Evolutionary conservation across 192 early-diverging fungal species (phyloP).

Genomic region (Gigaspora rosea): DNA sequence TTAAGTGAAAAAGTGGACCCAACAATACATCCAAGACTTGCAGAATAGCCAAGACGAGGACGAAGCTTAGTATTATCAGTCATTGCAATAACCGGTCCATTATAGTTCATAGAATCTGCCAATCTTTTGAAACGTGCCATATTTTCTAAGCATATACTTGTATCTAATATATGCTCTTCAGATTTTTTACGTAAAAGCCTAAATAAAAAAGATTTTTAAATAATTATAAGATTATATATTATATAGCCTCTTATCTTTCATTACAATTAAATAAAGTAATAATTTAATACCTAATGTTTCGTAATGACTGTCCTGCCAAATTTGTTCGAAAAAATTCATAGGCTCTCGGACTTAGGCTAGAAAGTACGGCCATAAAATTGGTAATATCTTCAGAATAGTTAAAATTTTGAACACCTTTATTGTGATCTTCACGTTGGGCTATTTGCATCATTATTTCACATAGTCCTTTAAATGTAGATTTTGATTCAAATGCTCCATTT

Average conservation of each 20-base stretch:
- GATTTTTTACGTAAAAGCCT: not conserved
- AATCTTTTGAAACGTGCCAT: not conserved
- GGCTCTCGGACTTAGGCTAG: not conserved
- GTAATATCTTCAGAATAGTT: constrained; percentile 6
- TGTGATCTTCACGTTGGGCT: not conserved
- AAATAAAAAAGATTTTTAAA: not conserved
- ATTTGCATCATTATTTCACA: constrained; percentile 1
- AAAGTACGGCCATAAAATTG: not conserved
- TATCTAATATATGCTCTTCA: not conserved
- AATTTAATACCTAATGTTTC: not conserved
- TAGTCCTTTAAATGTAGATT: not conserved
- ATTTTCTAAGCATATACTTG: not conserved
- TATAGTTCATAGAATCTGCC: not conserved
- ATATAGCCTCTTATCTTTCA: not conserved
- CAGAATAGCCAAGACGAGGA: not conserved
- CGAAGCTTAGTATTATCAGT: not conserved
- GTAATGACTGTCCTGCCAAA: not conserved
- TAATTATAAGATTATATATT: too few relatives aligned
- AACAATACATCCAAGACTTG: not conserved
- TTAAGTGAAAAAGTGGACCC: not conserved
- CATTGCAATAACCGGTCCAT: not conserved
- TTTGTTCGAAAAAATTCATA: not conserved
- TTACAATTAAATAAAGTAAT: too few relatives aligned
- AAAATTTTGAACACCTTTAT: not conserved
- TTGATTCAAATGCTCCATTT: not conserved